A percentile compares a stretch with the other conserved stretches of the same genome.
Conservation (phyloP, 2,329 filamentous ascomycete species). For the Acrocalymma vagum region DNA sequence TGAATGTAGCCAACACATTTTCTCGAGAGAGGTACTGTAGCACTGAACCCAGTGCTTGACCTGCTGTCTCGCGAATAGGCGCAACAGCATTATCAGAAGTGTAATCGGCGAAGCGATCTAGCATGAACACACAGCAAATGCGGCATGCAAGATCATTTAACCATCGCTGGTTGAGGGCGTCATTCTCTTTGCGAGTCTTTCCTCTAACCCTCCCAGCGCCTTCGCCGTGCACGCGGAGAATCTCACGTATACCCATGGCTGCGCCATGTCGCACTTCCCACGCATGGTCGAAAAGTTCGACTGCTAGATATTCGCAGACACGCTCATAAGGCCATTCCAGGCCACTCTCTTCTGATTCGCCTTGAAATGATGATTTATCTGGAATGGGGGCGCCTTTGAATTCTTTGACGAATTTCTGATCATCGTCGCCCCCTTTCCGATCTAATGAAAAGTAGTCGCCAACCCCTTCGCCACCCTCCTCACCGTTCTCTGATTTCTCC, state of each 20-base stretch:
- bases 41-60: slow-evolving; percentile 89
- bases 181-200: slow-evolving; percentile 77
- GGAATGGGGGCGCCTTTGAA: slow-evolving; percentile 86
- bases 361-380: slow-evolving; percentile 86
- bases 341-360: slow-evolving; percentile 78
- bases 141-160: slow-evolving; percentile 95
- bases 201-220: slow-evolving; percentile 82
- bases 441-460: slow-evolving; percentile 92
- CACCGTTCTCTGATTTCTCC: slow-evolving; percentile 69
- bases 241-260: slow-evolving; percentile 91
- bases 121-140: slow-evolving; percentile 93
- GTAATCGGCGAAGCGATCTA: slow-evolving; percentile 97
- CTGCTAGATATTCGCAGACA: slow-evolving; percentile 90
- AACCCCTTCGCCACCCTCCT: slow-evolving; percentile 56
- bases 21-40: slow-evolving; percentile 81
- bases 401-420: slow-evolving; percentile 90
- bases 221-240: slow-evolving; percentile 87
- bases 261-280: slow-evolving; percentile 98
- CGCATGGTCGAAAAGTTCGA: slow-evolving; percentile 90
- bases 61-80: slow-evolving; percentile 93
- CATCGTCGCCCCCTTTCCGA: slow-evolving; percentile 81
- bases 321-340: slow-evolving; percentile 93
- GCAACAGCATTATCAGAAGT: slow-evolving; percentile 97
- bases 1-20: slow-evolving; percentile 86
- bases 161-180: slow-evolving; percentile 82